Conservation (phyloP, 2,329 filamentous ascomycete genomes). For the Cladosporium cucumerinum region DNA sequence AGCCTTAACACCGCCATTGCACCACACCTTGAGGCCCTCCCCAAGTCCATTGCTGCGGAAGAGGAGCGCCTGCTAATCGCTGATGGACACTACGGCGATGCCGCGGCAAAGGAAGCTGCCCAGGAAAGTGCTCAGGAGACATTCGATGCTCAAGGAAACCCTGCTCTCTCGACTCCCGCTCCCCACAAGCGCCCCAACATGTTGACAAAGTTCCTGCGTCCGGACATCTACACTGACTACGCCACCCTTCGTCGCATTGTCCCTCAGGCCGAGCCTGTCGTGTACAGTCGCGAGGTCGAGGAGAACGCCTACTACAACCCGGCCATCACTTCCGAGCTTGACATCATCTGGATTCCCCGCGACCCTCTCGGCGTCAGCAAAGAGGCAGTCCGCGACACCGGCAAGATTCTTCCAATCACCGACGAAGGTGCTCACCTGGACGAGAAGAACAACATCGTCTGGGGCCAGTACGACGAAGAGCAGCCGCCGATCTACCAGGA, state of each 20-base stretch:
- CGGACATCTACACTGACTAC: constrained; percentile 74
- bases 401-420: constrained; percentile 70
- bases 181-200: constrained; percentile 54
- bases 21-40: constrained; percentile 75
- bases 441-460: constrained; percentile 65
- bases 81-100: constrained; percentile 27
- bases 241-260: constrained; percentile 66
- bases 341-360: constrained; percentile 79
- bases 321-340: constrained; percentile 58
- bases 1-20: constrained; percentile 69
- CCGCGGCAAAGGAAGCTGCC: constrained; percentile 23
- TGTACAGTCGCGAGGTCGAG: constrained; percentile 61
- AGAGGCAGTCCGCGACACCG: constrained; percentile 73
- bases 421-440: constrained; percentile 71
- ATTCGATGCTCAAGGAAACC: constrained; percentile 22
- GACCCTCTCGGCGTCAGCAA: constrained; percentile 70
- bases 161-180: constrained; percentile 27
- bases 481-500: constrained; percentile 59
- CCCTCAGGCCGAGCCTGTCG: constrained; percentile 55
- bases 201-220: constrained; percentile 68
- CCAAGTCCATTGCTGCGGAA: constrained; percentile 44
- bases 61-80: constrained; percentile 36
- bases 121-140: constrained; percentile 26
- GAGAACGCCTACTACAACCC: constrained; percentile 72
- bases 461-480: constrained; percentile 48